These are phyloP conservation scores for Rhexocercosporidium sp. DNA, from an alignment of 2,329 filamentous ascomycete genomes.

Conservation along the genomic window DNA sequence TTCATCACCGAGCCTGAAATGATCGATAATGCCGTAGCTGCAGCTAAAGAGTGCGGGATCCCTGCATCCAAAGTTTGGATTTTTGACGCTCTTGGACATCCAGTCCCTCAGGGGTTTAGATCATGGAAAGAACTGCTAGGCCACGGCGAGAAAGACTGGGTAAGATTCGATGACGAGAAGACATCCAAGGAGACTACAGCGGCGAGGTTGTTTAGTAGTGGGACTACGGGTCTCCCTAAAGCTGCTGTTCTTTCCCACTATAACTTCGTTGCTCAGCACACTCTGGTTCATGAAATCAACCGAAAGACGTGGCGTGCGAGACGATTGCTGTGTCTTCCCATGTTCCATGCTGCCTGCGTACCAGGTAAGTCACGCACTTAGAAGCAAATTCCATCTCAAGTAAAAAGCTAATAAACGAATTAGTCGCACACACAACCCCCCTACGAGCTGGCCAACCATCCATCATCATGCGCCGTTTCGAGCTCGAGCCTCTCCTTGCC, in stretches of 20 bases:
- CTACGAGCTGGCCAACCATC: constrained; percentile 29
- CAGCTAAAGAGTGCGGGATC: constrained; percentile 38
- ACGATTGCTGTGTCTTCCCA: constrained; percentile 58
- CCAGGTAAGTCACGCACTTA: constrained; percentile 51
- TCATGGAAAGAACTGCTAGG: constrained; percentile 32
- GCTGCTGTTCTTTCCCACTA: constrained; percentile 46
- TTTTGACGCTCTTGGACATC: constrained; percentile 33
- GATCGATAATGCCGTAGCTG: constrained; percentile 28
- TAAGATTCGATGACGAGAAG: constrained; percentile 35
- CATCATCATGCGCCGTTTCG: constrained; percentile 74
- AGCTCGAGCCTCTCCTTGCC: constrained; percentile 73
- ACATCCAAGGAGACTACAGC: constrained; percentile 43
- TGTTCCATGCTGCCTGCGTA: constrained; percentile 71
- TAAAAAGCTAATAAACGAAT: constrained; percentile 18
- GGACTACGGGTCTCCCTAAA: constrained; percentile 63
- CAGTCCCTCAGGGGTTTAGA: constrained; percentile 30
- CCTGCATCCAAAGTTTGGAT: constrained; percentile 35
- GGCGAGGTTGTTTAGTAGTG: constrained; percentile 51
- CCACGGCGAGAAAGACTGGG: constrained; percentile 37
- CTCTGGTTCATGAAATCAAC: constrained; percentile 56
- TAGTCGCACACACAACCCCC: constrained; percentile 69
- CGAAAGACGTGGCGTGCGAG: constrained; percentile 51
- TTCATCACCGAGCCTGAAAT: constrained; percentile 37
- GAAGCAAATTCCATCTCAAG: neutral
- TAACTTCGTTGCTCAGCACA: constrained; percentile 44